These are phyloP conservation scores for Fraxinus platypoda DNA, from an alignment of 305 asterid genomes.

Conservation along the genomic window DNA sequence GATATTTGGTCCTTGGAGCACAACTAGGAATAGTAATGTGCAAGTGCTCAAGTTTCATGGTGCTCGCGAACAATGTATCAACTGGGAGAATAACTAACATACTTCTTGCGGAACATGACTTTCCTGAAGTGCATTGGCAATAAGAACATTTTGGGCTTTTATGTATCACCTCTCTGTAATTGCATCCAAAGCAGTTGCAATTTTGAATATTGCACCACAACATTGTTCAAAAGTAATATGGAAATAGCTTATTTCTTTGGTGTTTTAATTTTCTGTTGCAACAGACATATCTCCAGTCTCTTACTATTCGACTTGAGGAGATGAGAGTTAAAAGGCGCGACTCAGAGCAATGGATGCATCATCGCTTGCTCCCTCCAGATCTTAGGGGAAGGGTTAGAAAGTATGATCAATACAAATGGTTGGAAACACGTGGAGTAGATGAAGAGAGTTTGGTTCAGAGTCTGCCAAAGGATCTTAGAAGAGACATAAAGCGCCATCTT, in stretches of 20 bases:
- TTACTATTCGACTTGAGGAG: conserved; percentile 98
- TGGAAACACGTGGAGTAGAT: conserved; percentile 98
- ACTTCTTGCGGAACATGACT: neutral
- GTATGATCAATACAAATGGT: conserved; percentile 98
- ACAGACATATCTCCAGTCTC: conserved; percentile 99
- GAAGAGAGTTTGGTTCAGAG: conserved; percentile 89
- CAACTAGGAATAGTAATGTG: neutral
- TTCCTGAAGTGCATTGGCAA: neutral
- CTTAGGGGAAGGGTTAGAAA: conserved; percentile 92
- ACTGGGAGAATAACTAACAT: neutral
- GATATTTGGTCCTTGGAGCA: neutral
- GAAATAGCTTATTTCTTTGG: conserved; percentile 11
- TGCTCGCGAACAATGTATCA: neutral
- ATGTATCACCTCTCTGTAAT: neutral
- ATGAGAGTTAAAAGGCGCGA: conserved; percentile 99
- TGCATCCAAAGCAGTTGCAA: neutral
- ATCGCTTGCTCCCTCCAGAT: conserved; percentile 94
- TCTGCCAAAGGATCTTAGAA: conserved; percentile 94
- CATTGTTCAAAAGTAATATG: neutral
- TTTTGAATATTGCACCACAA: neutral
- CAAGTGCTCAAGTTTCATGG: neutral
- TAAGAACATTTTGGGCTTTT: neutral
- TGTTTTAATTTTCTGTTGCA: conserved; percentile 23
- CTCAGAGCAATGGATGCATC: conserved; percentile 99
- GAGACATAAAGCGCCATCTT: conserved; percentile 99